Conservation (phyloP, 2,329 filamentous ascomycete genomes). For the Orbilia ellipsospora region DNA sequence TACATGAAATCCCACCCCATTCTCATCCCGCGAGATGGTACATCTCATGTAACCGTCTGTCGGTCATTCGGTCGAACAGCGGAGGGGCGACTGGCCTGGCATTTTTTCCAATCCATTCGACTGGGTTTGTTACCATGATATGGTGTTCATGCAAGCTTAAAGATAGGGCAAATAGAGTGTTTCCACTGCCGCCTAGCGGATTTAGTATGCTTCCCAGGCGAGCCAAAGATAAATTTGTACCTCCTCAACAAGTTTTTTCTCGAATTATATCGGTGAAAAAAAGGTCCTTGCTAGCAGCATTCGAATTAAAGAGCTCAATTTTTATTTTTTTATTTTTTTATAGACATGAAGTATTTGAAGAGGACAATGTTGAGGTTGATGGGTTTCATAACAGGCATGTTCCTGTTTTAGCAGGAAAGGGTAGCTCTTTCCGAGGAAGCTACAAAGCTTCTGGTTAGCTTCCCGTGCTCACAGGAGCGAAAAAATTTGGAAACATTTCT, state of each 20-base stretch:
- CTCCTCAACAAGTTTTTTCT: constrained; percentile 50
- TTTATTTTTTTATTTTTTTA: constrained; percentile 25
- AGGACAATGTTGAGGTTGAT: constrained; percentile 28
- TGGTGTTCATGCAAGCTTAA: constrained; percentile 50
- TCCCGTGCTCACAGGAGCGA: constrained; percentile 51
- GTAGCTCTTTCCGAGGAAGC: constrained; percentile 56
- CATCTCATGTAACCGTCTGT: constrained; percentile 21
- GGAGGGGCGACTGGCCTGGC: constrained; percentile 35
- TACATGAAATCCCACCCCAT: constrained; percentile 31
- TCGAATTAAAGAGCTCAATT: constrained; percentile 22
- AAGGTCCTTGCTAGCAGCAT: constrained; percentile 47
- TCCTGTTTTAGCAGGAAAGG: constrained; percentile 54
- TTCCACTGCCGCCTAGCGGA: constrained; percentile 52
- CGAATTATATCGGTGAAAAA: constrained; percentile 31
- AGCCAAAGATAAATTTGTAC: constrained; percentile 47
- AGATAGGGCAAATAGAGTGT: constrained; percentile 55
- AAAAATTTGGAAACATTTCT: constrained; percentile 55
- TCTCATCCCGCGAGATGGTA: constrained; percentile 50
- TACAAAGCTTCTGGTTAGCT: constrained; percentile 51
- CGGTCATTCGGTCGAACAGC: constrained; percentile 26
- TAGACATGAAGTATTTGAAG: constrained; percentile 45
- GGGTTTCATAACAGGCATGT: constrained; percentile 40
- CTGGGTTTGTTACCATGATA: constrained; percentile 44
- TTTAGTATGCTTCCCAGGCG: constrained; percentile 41
- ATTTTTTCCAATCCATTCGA: constrained; percentile 44